Conservation (phyloP, 2,329 filamentous ascomycete genomes). For the Blumeria graminis region DNA sequence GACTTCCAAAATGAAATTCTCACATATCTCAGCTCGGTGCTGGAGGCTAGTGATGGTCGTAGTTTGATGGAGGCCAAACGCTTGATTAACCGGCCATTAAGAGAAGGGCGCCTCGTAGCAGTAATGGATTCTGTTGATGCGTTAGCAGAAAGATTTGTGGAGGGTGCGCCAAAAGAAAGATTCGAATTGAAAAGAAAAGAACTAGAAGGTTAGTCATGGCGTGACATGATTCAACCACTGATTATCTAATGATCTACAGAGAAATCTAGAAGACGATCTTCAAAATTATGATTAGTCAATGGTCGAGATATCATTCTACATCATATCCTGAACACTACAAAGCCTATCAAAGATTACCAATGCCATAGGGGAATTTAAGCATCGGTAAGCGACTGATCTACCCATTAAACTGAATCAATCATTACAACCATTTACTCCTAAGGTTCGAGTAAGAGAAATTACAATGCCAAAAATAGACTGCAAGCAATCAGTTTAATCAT, state of each 20-base stretch:
- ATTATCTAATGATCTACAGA: neutral
- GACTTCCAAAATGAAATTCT: conserved; percentile 20
- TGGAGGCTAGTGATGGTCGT: conserved; percentile 23
- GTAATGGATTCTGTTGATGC: conserved; percentile 24
- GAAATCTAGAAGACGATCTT: neutral
- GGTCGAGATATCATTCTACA: neutral
- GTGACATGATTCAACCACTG: neutral
- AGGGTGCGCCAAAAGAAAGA: conserved; percentile 20
- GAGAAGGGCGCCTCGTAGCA: conserved; percentile 21
- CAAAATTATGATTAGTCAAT: neutral
- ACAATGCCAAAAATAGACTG: no score
- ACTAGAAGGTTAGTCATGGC: conserved; percentile 10
- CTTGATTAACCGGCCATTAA: conserved; percentile 22
- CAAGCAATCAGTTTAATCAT: no score
- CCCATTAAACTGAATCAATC: no score
- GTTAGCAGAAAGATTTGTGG: conserved; percentile 23
- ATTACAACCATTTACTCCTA: no score
- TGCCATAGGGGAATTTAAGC: no score
- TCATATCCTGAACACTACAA: no score
- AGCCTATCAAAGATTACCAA: no score
- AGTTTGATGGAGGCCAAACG: conserved; percentile 28
- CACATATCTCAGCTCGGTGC: conserved; percentile 19
- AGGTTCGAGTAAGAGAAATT: no score
- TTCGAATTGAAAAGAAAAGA: conserved; percentile 19
- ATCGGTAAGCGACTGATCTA: no score